Evolutionary conservation across 305 asterid genomes (phyloP), one percentile per base, ranked within the genome.

Genomic region (Vinca major): DNA sequence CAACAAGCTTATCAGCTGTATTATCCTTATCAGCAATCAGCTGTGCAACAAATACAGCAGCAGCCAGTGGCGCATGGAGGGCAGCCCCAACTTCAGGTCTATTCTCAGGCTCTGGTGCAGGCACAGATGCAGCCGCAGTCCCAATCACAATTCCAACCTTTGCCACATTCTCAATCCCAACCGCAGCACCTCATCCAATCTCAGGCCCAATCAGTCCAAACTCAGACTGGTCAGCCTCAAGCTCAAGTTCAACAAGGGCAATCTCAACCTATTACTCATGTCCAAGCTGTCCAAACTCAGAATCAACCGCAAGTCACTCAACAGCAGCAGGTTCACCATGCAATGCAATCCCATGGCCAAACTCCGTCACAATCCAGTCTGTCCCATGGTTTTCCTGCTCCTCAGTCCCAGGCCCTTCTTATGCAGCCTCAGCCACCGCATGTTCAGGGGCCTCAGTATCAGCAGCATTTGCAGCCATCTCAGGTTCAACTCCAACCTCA

Each of bases 1-100:
- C 95, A 86, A 74, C 97, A 89, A 71, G 71, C 85, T 63, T 70
- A 71, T 67, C 94, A 86, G 67, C 94, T 85, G 60, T 86, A 85
- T 78, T 86, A 87, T 60, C 83, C 89, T 63, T 67, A 74, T 69
- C 97, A 83, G 62, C 95, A 89, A 65, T 86, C 81, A 62, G 83
- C 81, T 26, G 71, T 72, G 65, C 96, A 84, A 69, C 90, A 86
- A 43, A 79, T 78, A 70, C 95, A 86, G 76, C 94, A 85, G 70
- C 85, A 80, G 20, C 78, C 80, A 6, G 78, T 66, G 43, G 65
- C 16, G 5, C 65, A 61, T 39, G 65, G 65, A 61, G 65, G 65
- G 56, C 65, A 65, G 58, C 75, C 68, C 68, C 91, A 84, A 74
- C 50, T 88, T 73, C 90, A 82, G 68, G 76, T 54, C 21, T 80